phyloP scores from a whole-genome alignment of 768 basidiomycete genomes.

The Epithele typhae region DNA sequence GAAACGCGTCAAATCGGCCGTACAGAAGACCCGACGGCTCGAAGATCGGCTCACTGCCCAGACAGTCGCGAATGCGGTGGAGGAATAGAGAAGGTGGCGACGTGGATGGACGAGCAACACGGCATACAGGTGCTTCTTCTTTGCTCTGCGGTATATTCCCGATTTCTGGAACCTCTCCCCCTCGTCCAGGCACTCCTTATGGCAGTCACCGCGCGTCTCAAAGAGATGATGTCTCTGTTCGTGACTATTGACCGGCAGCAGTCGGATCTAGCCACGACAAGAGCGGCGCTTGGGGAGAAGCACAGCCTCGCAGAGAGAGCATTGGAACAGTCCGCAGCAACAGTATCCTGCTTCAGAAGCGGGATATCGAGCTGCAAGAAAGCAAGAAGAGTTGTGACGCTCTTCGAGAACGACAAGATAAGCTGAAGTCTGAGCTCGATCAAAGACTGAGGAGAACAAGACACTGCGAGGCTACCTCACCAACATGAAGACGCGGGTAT shows the following conservation, averaged over 20 bases:
- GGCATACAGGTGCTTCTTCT: slow-evolving; percentile 2
- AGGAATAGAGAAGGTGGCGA: slow-evolving; percentile 6
- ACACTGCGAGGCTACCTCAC: too few relatives aligned
- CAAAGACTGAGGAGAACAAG: too few relatives aligned
- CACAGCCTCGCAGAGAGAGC: not conserved
- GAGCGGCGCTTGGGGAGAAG: not conserved
- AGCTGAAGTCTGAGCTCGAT: too few relatives aligned
- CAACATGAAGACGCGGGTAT: too few relatives aligned
- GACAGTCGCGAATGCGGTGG: slow-evolving; percentile 6
- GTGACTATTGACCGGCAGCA: not conserved
- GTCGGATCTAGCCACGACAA: not conserved
- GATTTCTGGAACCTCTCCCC: too few relatives aligned
- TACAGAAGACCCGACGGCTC: not conserved
- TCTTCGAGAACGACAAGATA: too few relatives aligned
- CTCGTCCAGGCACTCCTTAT: slow-evolving; percentile 1
- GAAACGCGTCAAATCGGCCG: not conserved
- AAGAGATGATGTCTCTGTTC: slow-evolving; percentile 4
- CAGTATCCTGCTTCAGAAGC: not conserved
- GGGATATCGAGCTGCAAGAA: not conserved
- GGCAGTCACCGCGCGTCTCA: slow-evolving; percentile 7
- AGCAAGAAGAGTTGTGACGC: not conserved
- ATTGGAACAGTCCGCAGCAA: not conserved
- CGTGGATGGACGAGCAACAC: not conserved
- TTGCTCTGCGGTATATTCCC: too few relatives aligned
- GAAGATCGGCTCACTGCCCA: slow-evolving; percentile 1